Conservation (phyloP, 306 rosid species). For the Glycine tomentella region DNA sequence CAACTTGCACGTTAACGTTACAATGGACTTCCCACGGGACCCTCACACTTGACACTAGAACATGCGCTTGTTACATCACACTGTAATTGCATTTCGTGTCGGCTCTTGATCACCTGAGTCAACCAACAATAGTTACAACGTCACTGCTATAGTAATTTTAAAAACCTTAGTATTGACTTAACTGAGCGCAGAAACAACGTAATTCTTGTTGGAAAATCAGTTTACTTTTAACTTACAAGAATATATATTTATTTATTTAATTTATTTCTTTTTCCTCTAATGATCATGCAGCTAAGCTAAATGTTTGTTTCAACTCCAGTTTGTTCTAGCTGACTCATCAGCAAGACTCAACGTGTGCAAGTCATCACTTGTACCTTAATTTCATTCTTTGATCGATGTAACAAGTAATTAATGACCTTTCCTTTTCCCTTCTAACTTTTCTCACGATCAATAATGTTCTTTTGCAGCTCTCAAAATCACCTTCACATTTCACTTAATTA, state of each 20-base stretch:
- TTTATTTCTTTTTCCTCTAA: not conserved
- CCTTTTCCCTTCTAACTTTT: slow-evolving; percentile 21
- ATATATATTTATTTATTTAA: no score
- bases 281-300: not conserved
- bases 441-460: not conserved
- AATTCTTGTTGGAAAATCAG: no score
- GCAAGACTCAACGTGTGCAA: slow-evolving; percentile 13
- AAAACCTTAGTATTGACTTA: not conserved
- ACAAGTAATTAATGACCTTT: not conserved
- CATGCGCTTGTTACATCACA: slow-evolving; percentile 16
- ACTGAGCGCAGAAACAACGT: not conserved
- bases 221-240: no score
- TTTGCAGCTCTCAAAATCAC: not conserved
- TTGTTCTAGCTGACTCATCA: no score
- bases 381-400: slow-evolving; percentile 25
- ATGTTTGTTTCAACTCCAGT: not conserved
- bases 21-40: not conserved
- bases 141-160: no score
- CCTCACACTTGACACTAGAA: not conserved
- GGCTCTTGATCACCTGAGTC: not conserved
- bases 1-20: not conserved
- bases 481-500: no score
- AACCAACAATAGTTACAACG: no score
- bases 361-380: not conserved
- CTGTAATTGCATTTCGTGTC: not conserved